Conservation (phyloP, 148 eudicot genomes). For the Selenicereus undatus region DNA sequence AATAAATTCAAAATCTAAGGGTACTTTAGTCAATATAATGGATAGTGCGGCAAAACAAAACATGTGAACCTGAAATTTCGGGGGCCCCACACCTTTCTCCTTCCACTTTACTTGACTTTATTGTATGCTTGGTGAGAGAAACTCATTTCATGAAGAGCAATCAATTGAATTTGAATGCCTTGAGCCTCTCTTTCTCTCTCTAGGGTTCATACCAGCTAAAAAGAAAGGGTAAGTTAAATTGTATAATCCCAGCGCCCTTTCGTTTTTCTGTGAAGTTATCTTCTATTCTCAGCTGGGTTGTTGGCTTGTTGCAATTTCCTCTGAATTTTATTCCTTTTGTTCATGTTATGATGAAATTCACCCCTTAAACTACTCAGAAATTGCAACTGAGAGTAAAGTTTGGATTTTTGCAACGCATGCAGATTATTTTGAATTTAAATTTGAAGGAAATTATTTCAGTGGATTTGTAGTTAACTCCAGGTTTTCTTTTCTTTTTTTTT, state of each 20-base stretch:
- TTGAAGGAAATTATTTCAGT: neutral
- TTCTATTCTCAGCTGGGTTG: neutral
- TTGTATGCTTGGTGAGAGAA: neutral
- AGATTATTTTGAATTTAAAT: neutral
- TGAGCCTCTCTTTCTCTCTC: neutral
- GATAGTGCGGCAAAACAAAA: conserved; percentile 37
- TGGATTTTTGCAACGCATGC: neutral
- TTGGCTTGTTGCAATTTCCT: neutral
- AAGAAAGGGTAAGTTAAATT: conserved; percentile 7
- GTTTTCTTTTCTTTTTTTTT: neutral
- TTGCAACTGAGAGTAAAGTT: too few relatives aligned
- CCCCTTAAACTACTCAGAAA: too few relatives aligned
- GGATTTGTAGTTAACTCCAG: neutral
- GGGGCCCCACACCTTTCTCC: neutral
- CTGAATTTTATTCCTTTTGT: neutral
- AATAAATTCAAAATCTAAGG: conserved; percentile 29
- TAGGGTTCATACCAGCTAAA: neutral
- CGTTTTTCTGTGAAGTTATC: neutral
- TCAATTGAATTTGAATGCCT: neutral
- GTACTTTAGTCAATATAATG: conserved; percentile 11
- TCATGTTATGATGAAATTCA: neutral
- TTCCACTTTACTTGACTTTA: neutral
- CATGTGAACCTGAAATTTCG: conserved; percentile 25
- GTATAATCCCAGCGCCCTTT: neutral
- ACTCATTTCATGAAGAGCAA: neutral